Conservation (phyloP, 768 basidiomycete species). For the Leccinum truebloodii region DNA sequence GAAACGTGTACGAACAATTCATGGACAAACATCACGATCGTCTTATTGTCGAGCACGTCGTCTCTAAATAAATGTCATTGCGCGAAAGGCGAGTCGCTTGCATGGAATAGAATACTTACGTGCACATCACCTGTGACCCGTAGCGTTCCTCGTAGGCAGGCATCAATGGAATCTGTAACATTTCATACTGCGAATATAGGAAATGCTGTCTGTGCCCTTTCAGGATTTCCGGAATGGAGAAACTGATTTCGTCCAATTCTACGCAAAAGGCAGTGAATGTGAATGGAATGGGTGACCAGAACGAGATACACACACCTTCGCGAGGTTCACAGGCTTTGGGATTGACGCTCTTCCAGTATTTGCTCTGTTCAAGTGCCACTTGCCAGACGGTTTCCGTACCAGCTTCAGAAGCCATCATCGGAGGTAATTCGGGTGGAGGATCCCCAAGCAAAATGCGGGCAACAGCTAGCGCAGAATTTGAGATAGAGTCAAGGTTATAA, state of each 20-base stretch:
- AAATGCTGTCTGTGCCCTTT: slow-evolving; percentile 88
- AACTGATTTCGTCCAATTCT: slow-evolving; percentile 65
- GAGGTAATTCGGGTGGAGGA: slow-evolving; percentile 71
- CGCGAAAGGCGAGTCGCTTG: slow-evolving; percentile 1
- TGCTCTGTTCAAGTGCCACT: slow-evolving; percentile 84
- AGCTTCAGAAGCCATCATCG: slow-evolving; percentile 72
- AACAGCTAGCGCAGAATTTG: slow-evolving; percentile 85
- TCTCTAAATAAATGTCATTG: slow-evolving; percentile 44
- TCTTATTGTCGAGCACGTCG: slow-evolving; percentile 76
- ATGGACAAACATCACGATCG: slow-evolving; percentile 86
- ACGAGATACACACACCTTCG: slow-evolving; percentile 53
- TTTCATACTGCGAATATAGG: slow-evolving; percentile 69
- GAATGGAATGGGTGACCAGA: not conserved
- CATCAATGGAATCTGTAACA: slow-evolving; percentile 82
- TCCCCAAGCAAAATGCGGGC: slow-evolving; percentile 88
- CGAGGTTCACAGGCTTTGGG: slow-evolving; percentile 80
- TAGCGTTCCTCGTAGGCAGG: slow-evolving; percentile 71
- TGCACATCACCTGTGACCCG: slow-evolving; percentile 84
- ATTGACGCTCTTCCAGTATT: slow-evolving; percentile 88
- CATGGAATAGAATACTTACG: slow-evolving; percentile 55
- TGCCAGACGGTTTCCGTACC: slow-evolving; percentile 91
- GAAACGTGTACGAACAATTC: slow-evolving; percentile 72
- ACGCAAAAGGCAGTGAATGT: slow-evolving; percentile 1
- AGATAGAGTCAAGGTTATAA: slow-evolving; percentile 89
- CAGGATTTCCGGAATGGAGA: slow-evolving; percentile 79